Evolutionary conservation across 768 basidiomycete genomes (phyloP).

Genomic region (Xanthoconium stramineum): DNA sequence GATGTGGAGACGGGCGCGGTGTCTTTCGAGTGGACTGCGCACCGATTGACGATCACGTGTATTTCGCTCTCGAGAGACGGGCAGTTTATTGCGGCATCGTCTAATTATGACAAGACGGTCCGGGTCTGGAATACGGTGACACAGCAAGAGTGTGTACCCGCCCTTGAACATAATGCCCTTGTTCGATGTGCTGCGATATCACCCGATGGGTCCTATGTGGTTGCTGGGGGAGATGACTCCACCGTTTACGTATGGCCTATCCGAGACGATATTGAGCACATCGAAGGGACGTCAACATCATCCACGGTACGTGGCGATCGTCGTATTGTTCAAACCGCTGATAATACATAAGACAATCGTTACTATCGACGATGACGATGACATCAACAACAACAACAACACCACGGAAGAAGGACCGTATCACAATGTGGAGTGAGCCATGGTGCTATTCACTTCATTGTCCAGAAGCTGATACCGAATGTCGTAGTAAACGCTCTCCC

Average conservation of each 20-base stretch:
- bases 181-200: conserved; percentile 1
- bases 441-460: not conserved
- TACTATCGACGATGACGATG: not conserved
- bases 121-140: conserved; percentile 12
- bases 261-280: not conserved
- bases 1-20: not conserved
- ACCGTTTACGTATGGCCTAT: conserved; percentile 2
- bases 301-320: not conserved
- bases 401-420: not conserved
- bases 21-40: conserved; percentile 4
- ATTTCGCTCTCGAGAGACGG: conserved; percentile 13
- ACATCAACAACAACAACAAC: not conserved
- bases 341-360: not conserved
- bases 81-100: conserved; percentile 6
- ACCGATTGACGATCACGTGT: conserved; percentile 2
- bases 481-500: not conserved
- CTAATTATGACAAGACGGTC: conserved; percentile 10
- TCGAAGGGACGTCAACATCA: not conserved
- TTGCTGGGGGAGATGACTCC: not conserved
- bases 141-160: not conserved
- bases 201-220: not conserved
- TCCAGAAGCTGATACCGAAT: not conserved
- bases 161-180: not conserved
- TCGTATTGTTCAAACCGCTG: not conserved
- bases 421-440: not conserved